Percentiles rank a stretch among this genome's conserved stretches.
Conservation (phyloP, 2,329 filamentous ascomycete genomes). For the Colletotrichum lindemuthianum region DNA sequence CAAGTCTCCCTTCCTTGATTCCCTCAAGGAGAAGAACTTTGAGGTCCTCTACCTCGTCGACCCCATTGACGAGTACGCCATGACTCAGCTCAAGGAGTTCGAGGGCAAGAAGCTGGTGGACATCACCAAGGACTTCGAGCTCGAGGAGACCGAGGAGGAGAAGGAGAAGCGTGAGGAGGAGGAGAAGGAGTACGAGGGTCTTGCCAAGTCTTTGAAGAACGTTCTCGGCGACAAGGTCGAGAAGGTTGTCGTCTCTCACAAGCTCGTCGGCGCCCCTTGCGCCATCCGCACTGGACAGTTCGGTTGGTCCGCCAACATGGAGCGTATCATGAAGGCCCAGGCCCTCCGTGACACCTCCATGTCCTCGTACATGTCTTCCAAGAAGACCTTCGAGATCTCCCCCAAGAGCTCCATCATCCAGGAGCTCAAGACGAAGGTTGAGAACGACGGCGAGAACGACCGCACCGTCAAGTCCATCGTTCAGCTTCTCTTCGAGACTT, state of each 20-base stretch:
- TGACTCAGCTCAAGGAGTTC: constrained; percentile 99
- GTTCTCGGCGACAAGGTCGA: constrained; percentile 99
- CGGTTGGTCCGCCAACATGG: constrained; percentile 99
- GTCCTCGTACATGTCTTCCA: constrained; percentile 99
- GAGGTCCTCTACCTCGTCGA: constrained; percentile 99
- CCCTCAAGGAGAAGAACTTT: constrained; percentile 98
- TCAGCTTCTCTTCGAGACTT: constrained; percentile 98
- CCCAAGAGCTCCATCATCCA: constrained; percentile 97
- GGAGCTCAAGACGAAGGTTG: constrained; percentile 99
- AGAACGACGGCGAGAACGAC: constrained; percentile 97
- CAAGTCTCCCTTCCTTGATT: constrained; percentile 98
- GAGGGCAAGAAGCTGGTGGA: constrained; percentile 99
- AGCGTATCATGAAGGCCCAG: constrained; percentile 99
- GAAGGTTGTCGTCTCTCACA: constrained; percentile 99
- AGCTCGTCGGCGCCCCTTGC: constrained; percentile 92
- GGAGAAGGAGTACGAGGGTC: constrained; percentile 97
- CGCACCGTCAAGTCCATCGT: constrained; percentile 99
- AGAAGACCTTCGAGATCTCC: constrained; percentile 99
- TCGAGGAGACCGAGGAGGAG: constrained; percentile 99
- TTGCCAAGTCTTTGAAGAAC: constrained; percentile 98
- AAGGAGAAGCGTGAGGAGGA: constrained; percentile 94
- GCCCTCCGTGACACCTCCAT: constrained; percentile 99
- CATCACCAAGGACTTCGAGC: constrained; percentile 99
- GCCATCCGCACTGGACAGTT: constrained; percentile 99
- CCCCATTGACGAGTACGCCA: constrained; percentile 99